Percentiles rank a stretch among this genome's conserved stretches.
Conservation (phyloP, 768 basidiomycete species). For the Lentinula boryana region DNA sequence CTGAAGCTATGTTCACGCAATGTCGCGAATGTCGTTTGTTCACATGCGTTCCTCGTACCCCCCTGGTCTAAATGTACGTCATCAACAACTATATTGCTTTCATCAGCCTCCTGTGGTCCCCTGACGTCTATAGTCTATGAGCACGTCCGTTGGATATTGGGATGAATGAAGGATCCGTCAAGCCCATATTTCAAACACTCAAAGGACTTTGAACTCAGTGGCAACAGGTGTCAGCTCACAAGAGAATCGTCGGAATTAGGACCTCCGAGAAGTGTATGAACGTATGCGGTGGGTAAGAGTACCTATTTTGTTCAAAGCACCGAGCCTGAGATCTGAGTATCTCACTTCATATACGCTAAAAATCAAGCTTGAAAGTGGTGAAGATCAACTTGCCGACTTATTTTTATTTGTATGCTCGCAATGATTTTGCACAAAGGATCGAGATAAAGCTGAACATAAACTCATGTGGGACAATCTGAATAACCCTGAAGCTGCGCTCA, state of each 20-base stretch:
- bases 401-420: too few relatives aligned
- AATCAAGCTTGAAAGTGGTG: not conserved
- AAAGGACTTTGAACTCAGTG: too few relatives aligned
- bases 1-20: too few relatives aligned
- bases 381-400: not conserved
- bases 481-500: not conserved
- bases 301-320: not conserved
- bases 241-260: not conserved
- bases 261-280: not conserved
- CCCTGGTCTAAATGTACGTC: not conserved
- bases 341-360: not conserved
- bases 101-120: not conserved
- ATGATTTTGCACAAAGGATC: too few relatives aligned
- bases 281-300: not conserved
- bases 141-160: not conserved
- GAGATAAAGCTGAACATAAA: too few relatives aligned
- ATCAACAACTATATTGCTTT: not conserved
- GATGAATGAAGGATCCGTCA: not conserved
- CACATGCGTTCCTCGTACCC: too few relatives aligned
- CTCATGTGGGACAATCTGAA: not conserved
- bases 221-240: not conserved
- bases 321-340: not conserved
- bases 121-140: not conserved
- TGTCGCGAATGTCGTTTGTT: not conserved
- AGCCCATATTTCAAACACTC: too few relatives aligned